These are phyloP conservation scores for Tetrapisispora nanseiensis DNA, from an alignment of 805 yeast species.

Conservation along the genomic window DNA sequence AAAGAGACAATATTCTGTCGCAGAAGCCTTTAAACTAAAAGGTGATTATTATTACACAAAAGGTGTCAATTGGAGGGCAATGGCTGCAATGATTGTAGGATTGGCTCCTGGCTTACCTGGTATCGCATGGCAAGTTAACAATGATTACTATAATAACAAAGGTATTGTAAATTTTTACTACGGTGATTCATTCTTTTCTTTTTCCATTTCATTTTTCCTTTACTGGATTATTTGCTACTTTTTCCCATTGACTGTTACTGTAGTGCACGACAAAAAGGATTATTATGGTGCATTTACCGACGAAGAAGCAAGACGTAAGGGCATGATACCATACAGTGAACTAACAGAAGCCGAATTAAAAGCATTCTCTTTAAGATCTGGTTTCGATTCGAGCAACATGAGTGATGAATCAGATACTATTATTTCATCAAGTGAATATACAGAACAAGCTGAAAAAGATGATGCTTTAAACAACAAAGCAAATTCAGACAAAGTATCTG, in stretches of 20 bases:
- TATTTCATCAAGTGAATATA: not conserved
- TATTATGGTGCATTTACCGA: constrained; percentile 32
- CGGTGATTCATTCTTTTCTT: constrained; percentile 37
- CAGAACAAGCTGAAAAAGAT: not conserved
- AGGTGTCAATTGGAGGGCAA: constrained; percentile 34
- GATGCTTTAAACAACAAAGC: not conserved
- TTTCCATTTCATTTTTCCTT: constrained; percentile 31
- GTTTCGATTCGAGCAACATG: not conserved
- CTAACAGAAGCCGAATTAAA: constrained; percentile 19
- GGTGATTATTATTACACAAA: constrained; percentile 31
- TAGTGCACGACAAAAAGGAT: constrained; percentile 33
- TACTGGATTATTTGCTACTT: constrained; percentile 29
- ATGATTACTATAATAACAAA: constrained; percentile 17
- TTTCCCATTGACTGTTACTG: constrained; percentile 31
- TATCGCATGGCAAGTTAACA: constrained; percentile 29
- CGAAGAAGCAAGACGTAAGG: constrained; percentile 28
- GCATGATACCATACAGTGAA: constrained; percentile 28
- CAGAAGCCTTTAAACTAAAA: constrained; percentile 19
- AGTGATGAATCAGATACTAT: not conserved
- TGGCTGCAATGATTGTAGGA: constrained; percentile 28
- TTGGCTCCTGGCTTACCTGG: constrained; percentile 45
- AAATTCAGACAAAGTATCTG: not conserved
- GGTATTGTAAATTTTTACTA: constrained; percentile 37
- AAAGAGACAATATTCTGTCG: constrained; percentile 29
- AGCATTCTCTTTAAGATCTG: not conserved